Evolutionary conservation across 805 yeast genomes (phyloP).

Genomic region (Monosporozyma aerobia): DNA sequence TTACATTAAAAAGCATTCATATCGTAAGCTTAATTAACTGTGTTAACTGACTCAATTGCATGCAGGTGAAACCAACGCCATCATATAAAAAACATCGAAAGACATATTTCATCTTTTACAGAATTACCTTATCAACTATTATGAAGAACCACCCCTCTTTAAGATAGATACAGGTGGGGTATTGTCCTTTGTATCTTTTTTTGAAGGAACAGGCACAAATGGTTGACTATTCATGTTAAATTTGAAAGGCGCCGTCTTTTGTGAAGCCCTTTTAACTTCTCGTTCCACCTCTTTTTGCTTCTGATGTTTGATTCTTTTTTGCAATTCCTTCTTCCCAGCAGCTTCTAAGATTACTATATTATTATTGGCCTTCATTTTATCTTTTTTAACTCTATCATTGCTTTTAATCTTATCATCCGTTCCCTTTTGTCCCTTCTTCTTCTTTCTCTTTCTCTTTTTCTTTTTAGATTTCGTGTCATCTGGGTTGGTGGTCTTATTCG

Average conservation of each 20-base stretch:
- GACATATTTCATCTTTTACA: not conserved
- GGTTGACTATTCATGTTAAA: conserved; percentile 1
- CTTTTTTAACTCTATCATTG: conserved; percentile 4
- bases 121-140: not conserved
- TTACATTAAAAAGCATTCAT: not conserved
- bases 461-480: conserved; percentile 13
- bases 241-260: not conserved
- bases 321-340: conserved; percentile 26
- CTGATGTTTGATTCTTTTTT: conserved; percentile 18
- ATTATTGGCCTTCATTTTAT: conserved; percentile 8
- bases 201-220: not conserved
- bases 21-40: not conserved
- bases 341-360: conserved; percentile 26
- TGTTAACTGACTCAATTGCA: not conserved
- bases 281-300: conserved; percentile 10
- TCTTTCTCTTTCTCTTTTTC: conserved; percentile 9
- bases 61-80: not conserved
- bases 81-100: too few species aligned
- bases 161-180: not conserved
- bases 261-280: not conserved
- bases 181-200: not conserved
- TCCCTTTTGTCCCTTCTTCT: conserved; percentile 5
- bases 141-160: not conserved
- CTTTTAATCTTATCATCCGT: conserved; percentile 3
- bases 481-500: conserved; percentile 6